phyloP scores from a whole-genome alignment of 225 moss, liverwort and hornwort genomes.

The Sphagnum contortum region DNA sequence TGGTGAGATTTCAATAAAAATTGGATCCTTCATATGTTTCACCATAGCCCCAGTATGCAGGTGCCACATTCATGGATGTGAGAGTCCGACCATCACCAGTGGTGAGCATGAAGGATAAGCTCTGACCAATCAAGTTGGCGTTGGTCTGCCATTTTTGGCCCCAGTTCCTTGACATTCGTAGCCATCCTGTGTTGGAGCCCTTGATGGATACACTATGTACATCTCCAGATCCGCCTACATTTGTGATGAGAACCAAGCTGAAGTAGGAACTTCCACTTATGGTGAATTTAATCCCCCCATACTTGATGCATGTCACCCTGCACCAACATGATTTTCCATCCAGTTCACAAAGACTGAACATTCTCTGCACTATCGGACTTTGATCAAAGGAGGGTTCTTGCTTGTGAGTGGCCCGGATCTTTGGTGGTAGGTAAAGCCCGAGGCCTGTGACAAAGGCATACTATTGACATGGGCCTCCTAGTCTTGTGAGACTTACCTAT shows the following conservation, averaged over 20 bases:
- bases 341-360: too few relatives aligned
- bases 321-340: not conserved
- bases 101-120: slow-evolving; percentile 39
- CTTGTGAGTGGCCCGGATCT: too few relatives aligned
- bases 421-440: too few relatives aligned
- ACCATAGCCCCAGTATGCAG: slow-evolving; percentile 27
- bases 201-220: slow-evolving; percentile 33
- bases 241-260: slow-evolving; percentile 40
- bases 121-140: slow-evolving; percentile 27
- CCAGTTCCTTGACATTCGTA: slow-evolving; percentile 48
- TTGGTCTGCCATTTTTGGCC: slow-evolving; percentile 50
- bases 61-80: slow-evolving; percentile 25
- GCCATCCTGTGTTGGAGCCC: slow-evolving; percentile 29
- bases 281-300: slow-evolving; percentile 48
- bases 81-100: slow-evolving; percentile 25
- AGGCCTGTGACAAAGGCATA: too few relatives aligned
- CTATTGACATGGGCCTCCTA: too few relatives aligned
- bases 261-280: slow-evolving; percentile 34
- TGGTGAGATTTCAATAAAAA: slow-evolving; percentile 5
- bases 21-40: slow-evolving; percentile 44
- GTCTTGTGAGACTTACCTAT: too few relatives aligned
- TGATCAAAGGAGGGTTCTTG: too few relatives aligned
- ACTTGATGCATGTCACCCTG: slow-evolving; percentile 32
- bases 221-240: slow-evolving; percentile 40
- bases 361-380: too few relatives aligned